Conservation (phyloP, 2,329 filamentous ascomycete species). For the Colletotrichum sp. region DNA sequence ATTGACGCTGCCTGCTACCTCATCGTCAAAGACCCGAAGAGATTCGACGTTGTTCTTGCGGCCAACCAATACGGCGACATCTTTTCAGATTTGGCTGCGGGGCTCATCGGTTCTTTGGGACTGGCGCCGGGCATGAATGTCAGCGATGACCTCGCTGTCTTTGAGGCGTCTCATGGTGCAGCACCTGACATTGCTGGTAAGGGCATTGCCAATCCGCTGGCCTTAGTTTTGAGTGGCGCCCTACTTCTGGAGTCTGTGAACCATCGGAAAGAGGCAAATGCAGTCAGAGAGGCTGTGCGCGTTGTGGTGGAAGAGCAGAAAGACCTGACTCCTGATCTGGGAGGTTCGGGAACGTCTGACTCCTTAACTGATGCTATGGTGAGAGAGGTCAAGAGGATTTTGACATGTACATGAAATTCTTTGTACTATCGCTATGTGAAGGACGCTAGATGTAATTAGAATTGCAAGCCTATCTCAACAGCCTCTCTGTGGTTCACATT, state of each 20-base stretch:
- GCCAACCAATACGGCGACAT: conserved; percentile 98
- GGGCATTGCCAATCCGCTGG: conserved; percentile 96
- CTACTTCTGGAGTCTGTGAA: conserved; percentile 96
- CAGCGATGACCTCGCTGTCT: conserved; percentile 90
- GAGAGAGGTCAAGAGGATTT: not conserved
- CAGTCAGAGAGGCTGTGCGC: not conserved
- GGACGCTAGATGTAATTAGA: not conserved
- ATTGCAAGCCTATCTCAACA: too few species aligned
- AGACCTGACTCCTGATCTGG: not conserved
- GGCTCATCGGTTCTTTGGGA: conserved; percentile 83
- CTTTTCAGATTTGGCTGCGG: conserved; percentile 91
- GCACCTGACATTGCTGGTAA: conserved; percentile 94
- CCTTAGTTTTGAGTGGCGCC: conserved; percentile 86
- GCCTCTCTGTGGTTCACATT: too few species aligned
- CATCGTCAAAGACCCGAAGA: conserved; percentile 91
- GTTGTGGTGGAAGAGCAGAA: not conserved
- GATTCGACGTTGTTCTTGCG: conserved; percentile 97
- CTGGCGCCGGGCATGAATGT: conserved; percentile 96
- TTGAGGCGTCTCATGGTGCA: conserved; percentile 96
- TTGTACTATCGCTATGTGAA: not conserved
- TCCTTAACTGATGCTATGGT: not conserved
- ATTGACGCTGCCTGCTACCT: conserved; percentile 99
- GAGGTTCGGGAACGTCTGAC: not conserved
- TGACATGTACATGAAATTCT: not conserved
- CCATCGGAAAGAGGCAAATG: not conserved